Base-by-base conservation (phyloP, 2,329 filamentous ascomycete genomes). In the Aurifilum marmelostoma region DNA sequence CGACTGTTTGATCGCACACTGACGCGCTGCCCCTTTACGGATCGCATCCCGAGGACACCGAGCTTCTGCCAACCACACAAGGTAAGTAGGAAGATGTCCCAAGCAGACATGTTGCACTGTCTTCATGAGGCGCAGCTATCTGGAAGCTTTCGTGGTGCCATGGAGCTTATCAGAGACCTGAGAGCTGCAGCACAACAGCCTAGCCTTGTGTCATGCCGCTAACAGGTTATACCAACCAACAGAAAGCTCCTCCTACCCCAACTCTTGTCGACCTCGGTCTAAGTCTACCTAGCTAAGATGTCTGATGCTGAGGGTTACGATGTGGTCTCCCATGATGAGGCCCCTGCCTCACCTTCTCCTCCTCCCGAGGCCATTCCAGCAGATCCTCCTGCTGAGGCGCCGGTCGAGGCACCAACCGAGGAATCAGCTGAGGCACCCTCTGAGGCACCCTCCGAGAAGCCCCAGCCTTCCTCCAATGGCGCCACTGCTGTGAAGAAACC, bases 231-330 rank as follows among this genome's bases (percentile, higher is more conserved):
- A 39, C 54, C 52, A 18, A 12, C 21, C 54, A 56, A 63, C 63
- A 70, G 66, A 66, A 34, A 47, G 47, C 34, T 58, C 52, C 59
- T 34, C 54, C 6, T 43, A 11, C 43, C 41, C 66, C 60, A 52
- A 32, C 21, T 60, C 58, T 32, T 43, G 16, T 62, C 58, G n/a
- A 18, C 47, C n/a, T 50, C 39, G 29, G 58, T 12, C 52, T 56
- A 29, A 43, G 27, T 52, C 37, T 32, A 52, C 34, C 18, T 39
- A 65, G 60, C 63, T 60, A 75, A 62, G 71, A 80, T 80, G 78
- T 77, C 78, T 64, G 78, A 79, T 71, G 72, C 71, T 73, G 77
- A 77, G 54, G 74, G 67, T 59, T 71, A 75, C 70, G 75, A 78
- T 63, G 74, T 74, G 61, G 75, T 75, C 68, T 72, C 75, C 71